Conservation (phyloP, 306 rosid genomes). For the Herpetospermum pedunculosum region DNA sequence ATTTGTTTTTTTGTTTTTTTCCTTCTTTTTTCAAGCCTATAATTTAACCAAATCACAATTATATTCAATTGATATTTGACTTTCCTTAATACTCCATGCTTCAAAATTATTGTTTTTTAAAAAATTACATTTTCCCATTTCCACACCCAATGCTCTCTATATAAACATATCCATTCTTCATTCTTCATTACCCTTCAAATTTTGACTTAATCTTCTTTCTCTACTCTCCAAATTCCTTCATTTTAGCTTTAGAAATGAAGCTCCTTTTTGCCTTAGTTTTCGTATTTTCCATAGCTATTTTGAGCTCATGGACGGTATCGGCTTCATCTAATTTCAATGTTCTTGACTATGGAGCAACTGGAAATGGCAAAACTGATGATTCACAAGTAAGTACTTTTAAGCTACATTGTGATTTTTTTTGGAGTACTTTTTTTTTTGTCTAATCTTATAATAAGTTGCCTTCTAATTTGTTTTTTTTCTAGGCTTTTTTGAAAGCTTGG, state of each 20-base stretch:
- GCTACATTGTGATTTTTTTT: not conserved
- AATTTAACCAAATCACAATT: not conserved
- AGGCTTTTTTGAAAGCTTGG: conserved; percentile 55
- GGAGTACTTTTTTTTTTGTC: not conserved
- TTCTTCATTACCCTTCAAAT: not conserved
- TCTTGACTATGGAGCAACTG: conserved; percentile 27
- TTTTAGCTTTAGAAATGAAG: not conserved
- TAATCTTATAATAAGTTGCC: not conserved
- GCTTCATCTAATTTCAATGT: conserved; percentile 12
- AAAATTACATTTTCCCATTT: not conserved
- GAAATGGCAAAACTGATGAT: conserved; percentile 35
- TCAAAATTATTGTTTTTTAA: not conserved
- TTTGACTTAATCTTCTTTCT: not conserved
- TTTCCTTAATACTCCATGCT: not conserved
- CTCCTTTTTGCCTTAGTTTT: not conserved
- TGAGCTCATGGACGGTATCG: not conserved
- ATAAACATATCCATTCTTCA: not conserved
- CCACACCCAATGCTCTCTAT: not conserved
- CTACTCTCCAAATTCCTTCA: not conserved
- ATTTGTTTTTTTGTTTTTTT: no score
- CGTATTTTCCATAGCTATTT: no score
- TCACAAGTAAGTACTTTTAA: conserved; percentile 16
- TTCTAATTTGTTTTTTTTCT: not conserved
- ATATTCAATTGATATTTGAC: not conserved
- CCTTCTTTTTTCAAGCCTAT: not conserved